Percentiles rank a stretch among this genome's conserved stretches.
phyloP scores from a whole-genome alignment of 2,329 filamentous ascomycete genomes.

The Colletotrichum gloeosporioides region DNA sequence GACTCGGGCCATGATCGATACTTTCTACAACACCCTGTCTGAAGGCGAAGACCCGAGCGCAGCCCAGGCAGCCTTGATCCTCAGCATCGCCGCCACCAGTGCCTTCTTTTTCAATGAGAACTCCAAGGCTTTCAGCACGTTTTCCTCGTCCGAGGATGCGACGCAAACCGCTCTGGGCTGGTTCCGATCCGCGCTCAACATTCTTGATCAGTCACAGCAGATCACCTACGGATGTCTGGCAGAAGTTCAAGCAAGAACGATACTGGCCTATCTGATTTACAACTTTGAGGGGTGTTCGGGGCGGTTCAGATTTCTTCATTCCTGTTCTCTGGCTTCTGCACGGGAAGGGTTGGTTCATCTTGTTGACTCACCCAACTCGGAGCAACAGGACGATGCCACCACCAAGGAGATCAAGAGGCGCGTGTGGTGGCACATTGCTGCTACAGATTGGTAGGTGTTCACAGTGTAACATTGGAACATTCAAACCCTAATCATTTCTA shows the following conservation, averaged over 20 bases:
- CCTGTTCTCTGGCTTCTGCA: slow-evolving; percentile 8
- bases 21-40: slow-evolving; percentile 24
- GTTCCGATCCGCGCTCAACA: slow-evolving; percentile 37
- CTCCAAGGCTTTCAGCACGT: background rate
- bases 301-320: slow-evolving; percentile 35
- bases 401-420: slow-evolving; percentile 43
- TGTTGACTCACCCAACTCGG: slow-evolving; percentile 37
- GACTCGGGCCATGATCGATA: slow-evolving; percentile 17
- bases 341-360: slow-evolving; percentile 43
- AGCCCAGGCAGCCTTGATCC: slow-evolving; percentile 28
- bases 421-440: slow-evolving; percentile 49
- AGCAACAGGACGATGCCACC: slow-evolving; percentile 25
- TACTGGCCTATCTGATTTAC: slow-evolving; percentile 42
- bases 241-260: slow-evolving; percentile 39
- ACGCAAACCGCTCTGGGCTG: slow-evolving; percentile 27
- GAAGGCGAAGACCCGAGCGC: slow-evolving; percentile 16
- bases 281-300: slow-evolving; percentile 42
- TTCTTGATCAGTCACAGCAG: slow-evolving; percentile 41
- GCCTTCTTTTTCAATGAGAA: slow-evolving; percentile 31
- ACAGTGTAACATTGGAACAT: background rate
- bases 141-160: background rate
- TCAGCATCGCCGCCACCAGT: slow-evolving; percentile 31
- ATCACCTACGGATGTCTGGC: slow-evolving; percentile 35
- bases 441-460: slow-evolving; percentile 41
- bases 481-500: slow-evolving; percentile 8